phyloP scores from a whole-genome alignment of 2,329 filamentous ascomycete genomes.

The Trichoderma simmonsii region DNA sequence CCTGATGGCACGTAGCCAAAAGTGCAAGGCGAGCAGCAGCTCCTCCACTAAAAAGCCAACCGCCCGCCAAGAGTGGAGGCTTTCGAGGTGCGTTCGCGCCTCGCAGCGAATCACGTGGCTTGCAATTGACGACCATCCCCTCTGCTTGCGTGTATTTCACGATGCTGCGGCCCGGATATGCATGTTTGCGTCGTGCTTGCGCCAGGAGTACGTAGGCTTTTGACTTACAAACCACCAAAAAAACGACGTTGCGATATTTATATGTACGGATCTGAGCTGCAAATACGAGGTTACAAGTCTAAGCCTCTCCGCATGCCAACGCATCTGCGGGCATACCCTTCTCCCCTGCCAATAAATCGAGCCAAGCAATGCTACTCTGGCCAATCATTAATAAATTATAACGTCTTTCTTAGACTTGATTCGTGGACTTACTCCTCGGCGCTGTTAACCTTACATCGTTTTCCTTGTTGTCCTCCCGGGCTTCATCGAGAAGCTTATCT shows the following conservation, averaged over 20 bases:
- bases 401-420: not conserved
- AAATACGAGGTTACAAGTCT: slow-evolving; percentile 13
- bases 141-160: slow-evolving; percentile 6
- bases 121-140: slow-evolving; percentile 5
- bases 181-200: not conserved
- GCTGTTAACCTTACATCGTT: slow-evolving; percentile 61
- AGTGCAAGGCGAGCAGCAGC: slow-evolving; percentile 10
- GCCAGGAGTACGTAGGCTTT: not conserved
- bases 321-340: not conserved
- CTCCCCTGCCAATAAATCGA: not conserved
- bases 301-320: slow-evolving; percentile 3
- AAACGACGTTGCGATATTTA: slow-evolving; percentile 10
- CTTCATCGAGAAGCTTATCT: slow-evolving; percentile 88
- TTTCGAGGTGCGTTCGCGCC: slow-evolving; percentile 40
- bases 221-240: not conserved
- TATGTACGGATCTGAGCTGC: slow-evolving; percentile 5
- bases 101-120: slow-evolving; percentile 24
- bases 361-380: not conserved
- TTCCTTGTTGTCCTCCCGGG: slow-evolving; percentile 83
- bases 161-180: slow-evolving; percentile 5
- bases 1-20: slow-evolving; percentile 17
- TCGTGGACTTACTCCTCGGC: slow-evolving; percentile 38
- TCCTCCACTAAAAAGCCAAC: slow-evolving; percentile 18
- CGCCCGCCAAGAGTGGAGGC: slow-evolving; percentile 14
- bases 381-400: not conserved